Evolutionary conservation across 2,329 filamentous ascomycete species (phyloP), one percentile per base, ranked within the genome.

Genomic region (Penicillium concentricum): DNA sequence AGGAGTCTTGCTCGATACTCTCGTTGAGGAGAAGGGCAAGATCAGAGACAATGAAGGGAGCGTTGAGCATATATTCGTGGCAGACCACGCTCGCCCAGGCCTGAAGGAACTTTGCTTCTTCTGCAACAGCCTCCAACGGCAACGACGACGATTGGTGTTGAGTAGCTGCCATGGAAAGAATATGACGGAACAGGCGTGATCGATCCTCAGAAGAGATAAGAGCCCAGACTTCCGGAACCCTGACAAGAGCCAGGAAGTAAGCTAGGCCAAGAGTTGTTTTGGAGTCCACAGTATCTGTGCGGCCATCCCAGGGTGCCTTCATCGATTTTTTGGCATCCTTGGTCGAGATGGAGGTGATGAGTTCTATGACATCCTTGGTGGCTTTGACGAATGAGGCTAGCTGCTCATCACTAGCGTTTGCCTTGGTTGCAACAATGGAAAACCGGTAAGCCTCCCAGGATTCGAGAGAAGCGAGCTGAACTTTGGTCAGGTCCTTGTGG

Each of bases 391-490:
- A 67, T 37, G 64, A 58, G 10, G 64, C 63, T n/a, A 67, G 56
- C 24, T 68, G 59, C 16, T 61, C 60, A 7, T 60, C 58, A 32
- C 58, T 62, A 16, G 55, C 49, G 20, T 61, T 54, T 43, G 61
- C 58, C 50, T 69, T 70, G 30, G 67, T 58, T 16, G 66, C 59
- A 43, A 66, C 47, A 41, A 75, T 60, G 5, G 69, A 59, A 48
- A 76, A 71, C 28, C 64, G 68, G 60, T 72, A 75, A 26, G 71
- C 72, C 51, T 76, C 73, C 60, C 74, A 72, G 5, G 70, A 69
- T 45, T 76, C 74, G 34, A 74, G 60, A n/a, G 66, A 63, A 22
- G 67, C 63, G 42, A 68, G 63, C 26, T 65, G 57, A 22, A 49
- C 56, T 28, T 67, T 65, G 48, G 59, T 48, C 38, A 62, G 42